Evolutionary conservation across 2,329 filamentous ascomycete species (phyloP), one percentile per base, ranked within the genome.

Genomic region (Penicillium paneum): DNA sequence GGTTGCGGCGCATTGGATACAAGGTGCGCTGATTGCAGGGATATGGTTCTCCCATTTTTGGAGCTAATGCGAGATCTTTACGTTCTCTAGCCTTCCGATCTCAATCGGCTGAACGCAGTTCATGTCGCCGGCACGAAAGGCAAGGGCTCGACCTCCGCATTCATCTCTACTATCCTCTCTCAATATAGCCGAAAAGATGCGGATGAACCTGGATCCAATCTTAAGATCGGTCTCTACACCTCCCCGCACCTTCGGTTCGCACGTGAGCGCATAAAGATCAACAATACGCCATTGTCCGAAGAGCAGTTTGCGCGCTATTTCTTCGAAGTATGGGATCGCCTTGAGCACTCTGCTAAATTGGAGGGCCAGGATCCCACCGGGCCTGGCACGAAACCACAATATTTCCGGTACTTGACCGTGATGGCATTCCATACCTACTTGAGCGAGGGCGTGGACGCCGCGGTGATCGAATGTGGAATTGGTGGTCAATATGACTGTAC

Each of bases 61-160:
- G 34, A 41, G 10, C 46, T 48, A 36, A 40, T 52, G 40, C 31
- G 17, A 46, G 15, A 49, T 50, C 7, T 42, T 43, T 31, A 11
- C 19, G 8, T 21, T 15, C 7, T 26, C 28, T 65, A 87, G 83
- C 83, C 85, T 17, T 79, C 81, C 13, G 83, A 86, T 55, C 80
- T 88, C 62, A 77, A 85, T 59, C 74, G 68, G 10, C 67, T 88
- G 58, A 86, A 82, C 55, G 76, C 81, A 61, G 84, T 97, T 57
- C 93, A 97, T 70, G 85, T 97, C 42, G 90, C 93, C 1, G 93
- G 93, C 12, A 97, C 92, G 5, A 97, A 97, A 72, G 93, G 93
- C 56, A 97, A 97, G 72, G 92, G 92, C 38, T 94, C 90, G 2
- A 91, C 91, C 0, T 90, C 89, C 61, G 88, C 92, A 10, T 93